A percentile compares a stretch with the other conserved stretches of the same genome.
Evolutionary conservation across 2,329 filamentous ascomycete species (phyloP).

Genomic region (Paraphaeosphaeria sporulosa): DNA sequence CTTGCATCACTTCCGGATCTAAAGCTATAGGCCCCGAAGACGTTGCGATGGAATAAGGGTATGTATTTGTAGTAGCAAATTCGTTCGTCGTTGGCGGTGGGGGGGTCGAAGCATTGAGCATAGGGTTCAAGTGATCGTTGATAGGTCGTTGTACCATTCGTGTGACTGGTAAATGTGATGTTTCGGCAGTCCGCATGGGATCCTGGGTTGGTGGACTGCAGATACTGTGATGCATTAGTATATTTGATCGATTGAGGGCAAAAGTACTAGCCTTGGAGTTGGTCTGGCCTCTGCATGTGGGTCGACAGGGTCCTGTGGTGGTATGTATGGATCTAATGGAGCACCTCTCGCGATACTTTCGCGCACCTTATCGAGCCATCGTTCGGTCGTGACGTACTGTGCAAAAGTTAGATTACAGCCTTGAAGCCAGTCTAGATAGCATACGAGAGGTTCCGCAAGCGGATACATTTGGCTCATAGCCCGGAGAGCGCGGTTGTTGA

Average conservation of each 20-base stretch:
- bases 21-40: neutral
- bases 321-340: constrained; percentile 37
- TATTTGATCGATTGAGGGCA: constrained; percentile 15
- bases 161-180: neutral
- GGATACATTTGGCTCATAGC: constrained; percentile 44
- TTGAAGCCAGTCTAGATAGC: neutral
- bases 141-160: neutral
- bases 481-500: constrained; percentile 40
- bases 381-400: constrained; percentile 37
- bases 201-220: neutral
- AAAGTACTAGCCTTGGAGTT: constrained; percentile 22
- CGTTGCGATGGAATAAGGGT: constrained; percentile 11
- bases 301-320: constrained; percentile 38
- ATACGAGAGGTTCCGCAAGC: constrained; percentile 35
- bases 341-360: constrained; percentile 36
- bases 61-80: constrained; percentile 2
- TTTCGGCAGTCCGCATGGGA: neutral
- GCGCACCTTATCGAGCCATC: constrained; percentile 42
- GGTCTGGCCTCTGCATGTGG: constrained; percentile 25
- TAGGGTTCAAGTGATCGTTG: neutral
- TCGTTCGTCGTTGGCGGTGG: neutral
- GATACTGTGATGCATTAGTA: constrained; percentile 15
- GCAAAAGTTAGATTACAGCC: neutral
- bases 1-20: neutral
- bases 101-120: neutral